Evolutionary conservation across 1,284 basidiomycete species (phyloP).

Genomic region (Phylloboletellus chloephorus): DNA sequence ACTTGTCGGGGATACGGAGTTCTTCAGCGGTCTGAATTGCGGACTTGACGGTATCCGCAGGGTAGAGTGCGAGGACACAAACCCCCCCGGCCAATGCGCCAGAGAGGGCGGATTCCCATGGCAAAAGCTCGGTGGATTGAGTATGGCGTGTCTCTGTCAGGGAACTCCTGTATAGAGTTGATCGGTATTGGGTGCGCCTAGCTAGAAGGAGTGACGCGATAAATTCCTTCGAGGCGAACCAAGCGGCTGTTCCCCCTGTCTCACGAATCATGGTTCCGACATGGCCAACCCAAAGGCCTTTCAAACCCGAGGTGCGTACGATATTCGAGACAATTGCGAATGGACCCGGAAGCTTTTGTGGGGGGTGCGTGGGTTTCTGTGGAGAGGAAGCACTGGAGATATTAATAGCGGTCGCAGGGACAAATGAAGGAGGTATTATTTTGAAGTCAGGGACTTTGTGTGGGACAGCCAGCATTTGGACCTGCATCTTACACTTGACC

Average conservation of each 20-base stretch:
- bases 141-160: slow-evolving; percentile 2
- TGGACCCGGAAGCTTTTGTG: slow-evolving; percentile 52
- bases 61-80: slow-evolving; percentile 79
- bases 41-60: slow-evolving; percentile 85
- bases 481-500: slow-evolving; percentile 94
- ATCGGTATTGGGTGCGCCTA: slow-evolving; percentile 26
- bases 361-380: slow-evolving; percentile 15
- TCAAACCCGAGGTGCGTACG: slow-evolving; percentile 61
- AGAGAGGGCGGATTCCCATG: slow-evolving; percentile 72
- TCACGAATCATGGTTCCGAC: slow-evolving; percentile 84
- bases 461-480: slow-evolving; percentile 56
- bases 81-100: slow-evolving; percentile 78
- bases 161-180: slow-evolving; percentile 33
- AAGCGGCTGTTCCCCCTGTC: slow-evolving; percentile 81
- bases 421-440: slow-evolving; percentile 18
- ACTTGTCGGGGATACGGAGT: slow-evolving; percentile 43
- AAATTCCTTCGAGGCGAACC: slow-evolving; percentile 85
- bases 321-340: slow-evolving; percentile 62
- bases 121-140: slow-evolving; percentile 37
- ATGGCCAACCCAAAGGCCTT: slow-evolving; percentile 85
- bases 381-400: slow-evolving; percentile 23
- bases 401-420: slow-evolving; percentile 23
- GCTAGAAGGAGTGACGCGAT: slow-evolving; percentile 54
- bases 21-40: slow-evolving; percentile 87
- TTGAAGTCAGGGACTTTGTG: slow-evolving; percentile 19